Evolutionary conservation across 176 grass and related monocot genomes (phyloP).

Genomic region (Carex scoparia): DNA sequence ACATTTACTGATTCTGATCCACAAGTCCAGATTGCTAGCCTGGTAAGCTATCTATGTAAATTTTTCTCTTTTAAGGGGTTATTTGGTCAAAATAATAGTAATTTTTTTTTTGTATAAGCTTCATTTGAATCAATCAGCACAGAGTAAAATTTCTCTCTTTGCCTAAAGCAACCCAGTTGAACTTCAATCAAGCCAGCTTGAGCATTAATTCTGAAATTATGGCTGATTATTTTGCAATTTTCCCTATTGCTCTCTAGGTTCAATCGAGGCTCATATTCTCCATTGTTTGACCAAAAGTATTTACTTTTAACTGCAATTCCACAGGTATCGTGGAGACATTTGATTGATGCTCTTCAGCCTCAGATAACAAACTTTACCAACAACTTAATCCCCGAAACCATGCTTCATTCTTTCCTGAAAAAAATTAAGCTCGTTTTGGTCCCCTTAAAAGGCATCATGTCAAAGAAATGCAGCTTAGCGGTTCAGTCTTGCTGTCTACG

Average conservation of each 20-base stretch:
- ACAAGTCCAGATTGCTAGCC: conserved; percentile 64
- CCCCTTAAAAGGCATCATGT: conserved; percentile 58
- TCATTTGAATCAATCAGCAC: not conserved
- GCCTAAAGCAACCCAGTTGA: not conserved
- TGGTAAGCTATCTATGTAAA: conserved; percentile 42
- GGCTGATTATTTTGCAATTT: not conserved
- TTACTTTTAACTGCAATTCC: conserved; percentile 8
- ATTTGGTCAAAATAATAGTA: not conserved
- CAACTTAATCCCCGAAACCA: conserved; percentile 1
- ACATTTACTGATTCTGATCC: conserved; percentile 54
- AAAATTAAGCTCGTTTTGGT: conserved; percentile 68
- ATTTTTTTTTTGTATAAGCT: not conserved
- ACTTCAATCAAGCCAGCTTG: not conserved
- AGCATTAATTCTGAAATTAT: not conserved
- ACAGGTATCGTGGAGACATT: conserved; percentile 81
- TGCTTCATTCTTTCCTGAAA: conserved; percentile 46
- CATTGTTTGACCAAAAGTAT: not conserved
- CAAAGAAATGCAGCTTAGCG: conserved; percentile 46
- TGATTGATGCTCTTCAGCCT: conserved; percentile 61
- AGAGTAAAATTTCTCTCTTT: not conserved
- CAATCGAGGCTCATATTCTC: not conserved
- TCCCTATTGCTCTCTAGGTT: not conserved
- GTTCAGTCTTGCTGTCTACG: conserved; percentile 58
- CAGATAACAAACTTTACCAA: conserved; percentile 18
- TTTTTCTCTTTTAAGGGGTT: not conserved